These are phyloP conservation scores for Paraglomus brasilianum DNA, from an alignment of 192 early-diverging fungal genomes.

Conservation along the genomic window DNA sequence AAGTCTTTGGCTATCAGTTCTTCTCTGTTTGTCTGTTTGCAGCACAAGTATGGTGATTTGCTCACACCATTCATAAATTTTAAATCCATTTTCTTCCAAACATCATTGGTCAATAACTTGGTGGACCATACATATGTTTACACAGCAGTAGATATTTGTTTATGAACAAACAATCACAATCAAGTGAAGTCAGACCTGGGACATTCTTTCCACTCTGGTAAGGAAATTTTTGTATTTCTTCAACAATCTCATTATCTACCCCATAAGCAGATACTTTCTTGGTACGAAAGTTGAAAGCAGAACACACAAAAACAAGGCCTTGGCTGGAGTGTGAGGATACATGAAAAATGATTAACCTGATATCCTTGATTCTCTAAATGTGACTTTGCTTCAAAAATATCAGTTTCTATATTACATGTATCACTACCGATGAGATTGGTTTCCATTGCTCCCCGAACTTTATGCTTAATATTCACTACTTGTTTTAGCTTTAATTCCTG, in stretches of 20 bases:
- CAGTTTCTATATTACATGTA: neutral
- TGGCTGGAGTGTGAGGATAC: neutral
- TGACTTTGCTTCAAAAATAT: neutral
- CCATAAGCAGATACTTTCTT: slow-evolving; percentile 27
- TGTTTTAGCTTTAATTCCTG: slow-evolving; percentile 17
- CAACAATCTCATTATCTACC: slow-evolving; percentile 3
- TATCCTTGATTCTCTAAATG: slow-evolving; percentile 11
- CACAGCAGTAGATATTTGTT: slow-evolving; percentile 8
- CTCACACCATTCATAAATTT: slow-evolving; percentile 18
- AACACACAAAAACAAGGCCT: slow-evolving; percentile 23
- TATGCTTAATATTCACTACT: slow-evolving; percentile 19
- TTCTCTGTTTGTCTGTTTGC: slow-evolving; percentile 9
- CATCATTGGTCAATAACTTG: slow-evolving; percentile 7
- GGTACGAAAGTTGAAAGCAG: slow-evolving; percentile 3
- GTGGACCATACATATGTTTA: slow-evolving; percentile 1
- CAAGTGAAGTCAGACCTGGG: slow-evolving; percentile 11
- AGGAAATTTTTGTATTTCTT: slow-evolving; percentile 20
- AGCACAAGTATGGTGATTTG: neutral
- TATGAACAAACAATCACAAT: slow-evolving; percentile 15
- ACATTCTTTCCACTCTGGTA: slow-evolving; percentile 5
- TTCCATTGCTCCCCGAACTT: neutral
- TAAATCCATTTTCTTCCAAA: slow-evolving; percentile 28
- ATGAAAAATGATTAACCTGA: neutral
- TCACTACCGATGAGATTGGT: slow-evolving; percentile 2
- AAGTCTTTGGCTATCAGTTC: neutral